Evolutionary conservation across 1,284 basidiomycete genomes (phyloP).

Genomic region (Mrakiaceae sp.): DNA sequence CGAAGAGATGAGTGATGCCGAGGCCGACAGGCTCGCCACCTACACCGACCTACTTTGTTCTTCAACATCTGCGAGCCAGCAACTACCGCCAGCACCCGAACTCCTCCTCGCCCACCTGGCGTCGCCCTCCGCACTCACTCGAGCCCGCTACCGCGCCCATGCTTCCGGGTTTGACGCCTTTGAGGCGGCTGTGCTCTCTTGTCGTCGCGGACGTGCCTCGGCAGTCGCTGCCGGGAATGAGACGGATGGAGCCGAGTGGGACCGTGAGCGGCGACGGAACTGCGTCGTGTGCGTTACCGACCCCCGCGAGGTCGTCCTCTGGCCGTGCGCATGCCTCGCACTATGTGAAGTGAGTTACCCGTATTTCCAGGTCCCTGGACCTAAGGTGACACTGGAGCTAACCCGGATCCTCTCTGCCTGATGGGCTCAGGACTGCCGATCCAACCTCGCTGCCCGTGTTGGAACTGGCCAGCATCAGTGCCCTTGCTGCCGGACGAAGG

Average conservation of each 20-base stretch:
- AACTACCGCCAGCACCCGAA: conserved; percentile 23
- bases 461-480: conserved; percentile 31
- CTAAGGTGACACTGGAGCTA: conserved; percentile 19
- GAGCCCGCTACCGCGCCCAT: conserved; percentile 25
- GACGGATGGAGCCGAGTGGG: conserved; percentile 24
- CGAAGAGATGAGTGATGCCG: conserved; percentile 15
- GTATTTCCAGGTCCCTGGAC: background rate
- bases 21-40: background rate
- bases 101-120: conserved; percentile 34
- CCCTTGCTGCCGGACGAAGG: conserved; percentile 22
- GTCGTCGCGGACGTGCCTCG: conserved; percentile 16
- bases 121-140: conserved; percentile 28
- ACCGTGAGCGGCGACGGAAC: conserved; percentile 27
- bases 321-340: conserved; percentile 26
- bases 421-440: conserved; percentile 33
- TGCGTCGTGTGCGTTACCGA: conserved; percentile 34
- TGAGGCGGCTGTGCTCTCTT: conserved; percentile 20
- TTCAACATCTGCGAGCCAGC: too few species aligned
- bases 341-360: conserved; percentile 20
- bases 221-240: background rate
- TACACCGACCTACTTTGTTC: conserved; percentile 7
- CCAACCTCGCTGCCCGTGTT: conserved; percentile 30
- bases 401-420: conserved; percentile 19
- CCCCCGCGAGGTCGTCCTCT: conserved; percentile 31
- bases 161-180: background rate